Conservation (phyloP, 2,329 filamentous ascomycete species). For the Xylariaceae sp. region DNA sequence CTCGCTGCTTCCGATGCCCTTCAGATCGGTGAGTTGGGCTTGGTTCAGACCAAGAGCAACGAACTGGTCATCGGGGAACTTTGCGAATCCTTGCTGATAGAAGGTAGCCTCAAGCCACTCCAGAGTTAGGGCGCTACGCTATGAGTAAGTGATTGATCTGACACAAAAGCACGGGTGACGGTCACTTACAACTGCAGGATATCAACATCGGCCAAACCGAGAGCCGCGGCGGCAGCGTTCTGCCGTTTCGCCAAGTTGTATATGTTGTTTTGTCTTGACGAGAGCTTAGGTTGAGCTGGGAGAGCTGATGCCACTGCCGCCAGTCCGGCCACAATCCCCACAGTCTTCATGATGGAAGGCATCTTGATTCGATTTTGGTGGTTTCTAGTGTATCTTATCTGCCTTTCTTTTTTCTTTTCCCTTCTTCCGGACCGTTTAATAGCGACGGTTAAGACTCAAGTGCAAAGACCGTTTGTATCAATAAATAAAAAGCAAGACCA, state of each 20-base stretch:
- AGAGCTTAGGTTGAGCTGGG: conserved; percentile 52
- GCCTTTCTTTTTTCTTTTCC: conserved; percentile 5
- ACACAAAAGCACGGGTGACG: conserved; percentile 5
- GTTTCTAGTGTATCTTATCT: conserved; percentile 36
- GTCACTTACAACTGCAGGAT: conserved; percentile 63
- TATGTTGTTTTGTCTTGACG: conserved; percentile 51
- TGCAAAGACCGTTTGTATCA: conserved; percentile 27
- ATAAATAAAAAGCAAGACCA: conserved; percentile 45
- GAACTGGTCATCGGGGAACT: conserved; percentile 71
- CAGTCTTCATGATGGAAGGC: conserved; percentile 54
- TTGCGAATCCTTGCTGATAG: conserved; percentile 72
- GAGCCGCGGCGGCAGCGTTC: conserved; percentile 53
- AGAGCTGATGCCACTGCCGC: conserved; percentile 54
- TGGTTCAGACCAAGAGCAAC: conserved; percentile 63
- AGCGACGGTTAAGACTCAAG: conserved; percentile 30
- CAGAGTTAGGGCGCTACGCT: conserved; percentile 67
- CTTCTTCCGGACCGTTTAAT: conserved; percentile 18
- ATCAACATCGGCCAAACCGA: conserved; percentile 58
- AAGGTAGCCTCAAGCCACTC: conserved; percentile 77
- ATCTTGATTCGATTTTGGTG: conserved; percentile 45
- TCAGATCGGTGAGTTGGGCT: conserved; percentile 63
- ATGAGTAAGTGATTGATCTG: conserved; percentile 23
- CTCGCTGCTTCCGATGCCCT: conserved; percentile 68
- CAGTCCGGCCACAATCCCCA: conserved; percentile 50
- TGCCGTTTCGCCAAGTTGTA: conserved; percentile 57